Percentiles rank a stretch among this genome's conserved stretches.
Conservation (phyloP, 768 basidiomycete genomes). For the Lactarius hatsudake region DNA sequence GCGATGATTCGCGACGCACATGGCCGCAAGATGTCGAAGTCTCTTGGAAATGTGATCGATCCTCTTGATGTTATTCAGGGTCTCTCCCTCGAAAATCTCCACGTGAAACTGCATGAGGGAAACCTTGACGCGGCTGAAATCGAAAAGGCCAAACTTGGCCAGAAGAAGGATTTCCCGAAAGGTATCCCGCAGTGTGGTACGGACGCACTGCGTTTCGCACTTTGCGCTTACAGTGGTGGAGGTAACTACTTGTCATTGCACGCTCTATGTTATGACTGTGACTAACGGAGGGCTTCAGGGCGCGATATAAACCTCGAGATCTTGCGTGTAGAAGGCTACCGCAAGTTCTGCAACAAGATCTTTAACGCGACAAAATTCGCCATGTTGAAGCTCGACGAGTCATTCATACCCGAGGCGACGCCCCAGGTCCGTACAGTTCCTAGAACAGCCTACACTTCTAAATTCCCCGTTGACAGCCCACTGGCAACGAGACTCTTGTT, state of each 20-base stretch:
- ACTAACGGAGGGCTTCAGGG: conserved; percentile 47
- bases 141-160: conserved; percentile 83
- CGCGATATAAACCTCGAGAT: conserved; percentile 98
- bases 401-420: conserved; percentile 70
- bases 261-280: not conserved
- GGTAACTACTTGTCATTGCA: conserved; percentile 43
- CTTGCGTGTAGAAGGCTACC: conserved; percentile 92
- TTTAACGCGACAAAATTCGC: conserved; percentile 99
- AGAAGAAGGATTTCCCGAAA: conserved; percentile 99
- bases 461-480: conserved; percentile 50
- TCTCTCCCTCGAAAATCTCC: conserved; percentile 70
- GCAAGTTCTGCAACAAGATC: conserved; percentile 99
- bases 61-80: conserved; percentile 95
- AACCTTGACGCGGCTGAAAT: conserved; percentile 95
- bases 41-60: conserved; percentile 96
- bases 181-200: conserved; percentile 99
- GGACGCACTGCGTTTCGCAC: conserved; percentile 91
- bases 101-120: conserved; percentile 82
- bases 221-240: conserved; percentile 91
- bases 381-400: conserved; percentile 91
- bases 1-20: conserved; percentile 99
- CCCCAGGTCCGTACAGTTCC: conserved; percentile 51
- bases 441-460: conserved; percentile 3
- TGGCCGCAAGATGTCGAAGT: conserved; percentile 98
- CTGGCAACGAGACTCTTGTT: conserved; percentile 86